Evolutionary conservation across 1,139 yeast species (phyloP).

Genomic region (Suhomyces choctaworum): DNA sequence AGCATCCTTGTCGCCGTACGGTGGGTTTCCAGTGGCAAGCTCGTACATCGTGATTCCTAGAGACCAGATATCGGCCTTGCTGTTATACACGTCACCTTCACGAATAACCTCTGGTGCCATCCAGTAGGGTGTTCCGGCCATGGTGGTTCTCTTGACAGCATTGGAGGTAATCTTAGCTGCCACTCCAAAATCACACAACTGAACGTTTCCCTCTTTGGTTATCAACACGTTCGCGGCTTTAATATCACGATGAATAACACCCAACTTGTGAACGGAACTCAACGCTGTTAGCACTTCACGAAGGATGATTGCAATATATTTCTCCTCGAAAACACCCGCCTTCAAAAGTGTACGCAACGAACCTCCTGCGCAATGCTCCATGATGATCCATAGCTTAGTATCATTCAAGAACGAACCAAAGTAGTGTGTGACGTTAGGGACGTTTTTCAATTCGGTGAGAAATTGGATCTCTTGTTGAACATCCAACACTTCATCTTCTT

Average conservation of each 20-base stretch:
- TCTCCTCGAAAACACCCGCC: constrained; percentile 88
- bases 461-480: constrained; percentile 93
- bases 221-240: constrained; percentile 94
- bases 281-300: constrained; percentile 81
- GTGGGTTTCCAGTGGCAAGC: constrained; percentile 96
- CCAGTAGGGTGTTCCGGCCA: constrained; percentile 99
- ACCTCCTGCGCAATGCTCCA: constrained; percentile 98
- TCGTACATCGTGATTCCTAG: constrained; percentile 92
- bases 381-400: constrained; percentile 91
- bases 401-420: constrained; percentile 86
- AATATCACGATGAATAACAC: constrained; percentile 92
- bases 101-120: constrained; percentile 98
- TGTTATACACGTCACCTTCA: constrained; percentile 85
- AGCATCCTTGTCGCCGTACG: constrained; percentile 94
- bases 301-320: constrained; percentile 74
- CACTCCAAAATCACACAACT: constrained; percentile 96
- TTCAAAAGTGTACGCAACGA: constrained; percentile 82
- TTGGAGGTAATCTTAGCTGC: constrained; percentile 84
- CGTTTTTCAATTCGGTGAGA: constrained; percentile 74
- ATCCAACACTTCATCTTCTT: constrained; percentile 90
- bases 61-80: constrained; percentile 91
- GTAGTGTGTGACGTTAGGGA: constrained; percentile 90
- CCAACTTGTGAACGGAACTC: constrained; percentile 78
- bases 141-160: constrained; percentile 77
- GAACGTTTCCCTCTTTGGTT: constrained; percentile 85